phyloP scores from a whole-genome alignment of 108 stramenopile species.

The Skeletonema menzelii region DNA sequence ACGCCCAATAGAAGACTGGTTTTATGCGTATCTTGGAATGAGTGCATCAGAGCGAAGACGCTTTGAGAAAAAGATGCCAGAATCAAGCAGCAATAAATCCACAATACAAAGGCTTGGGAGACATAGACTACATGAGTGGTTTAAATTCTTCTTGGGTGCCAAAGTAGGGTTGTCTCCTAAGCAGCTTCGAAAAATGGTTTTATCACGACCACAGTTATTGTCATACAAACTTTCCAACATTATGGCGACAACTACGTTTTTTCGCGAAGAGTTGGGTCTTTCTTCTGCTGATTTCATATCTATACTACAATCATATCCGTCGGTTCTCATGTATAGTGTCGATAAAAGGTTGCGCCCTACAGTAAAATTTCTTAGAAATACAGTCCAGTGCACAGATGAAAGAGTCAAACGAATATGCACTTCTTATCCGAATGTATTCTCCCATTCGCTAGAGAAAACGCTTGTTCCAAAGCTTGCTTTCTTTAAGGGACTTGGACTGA shows the following conservation, averaged over 20 bases:
- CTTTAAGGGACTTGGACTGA: conserved; percentile 14
- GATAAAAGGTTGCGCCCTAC: conserved; percentile 33
- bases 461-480: conserved; percentile 32
- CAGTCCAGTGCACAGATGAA: conserved; percentile 6
- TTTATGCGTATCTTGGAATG: conserved; percentile 21
- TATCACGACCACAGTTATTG: conserved; percentile 18
- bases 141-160: conserved; percentile 21
- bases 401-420: not conserved
- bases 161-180: not conserved
- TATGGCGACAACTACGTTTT: conserved; percentile 18
- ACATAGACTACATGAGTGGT: conserved; percentile 25
- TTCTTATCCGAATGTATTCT: conserved; percentile 38
- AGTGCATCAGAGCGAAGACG: conserved; percentile 1
- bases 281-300: conserved; percentile 15
- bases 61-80: conserved; percentile 15
- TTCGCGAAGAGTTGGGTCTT: conserved; percentile 29
- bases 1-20: conserved; percentile 33
- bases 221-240: conserved; percentile 35
- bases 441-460: conserved; percentile 33
- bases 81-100: not conserved
- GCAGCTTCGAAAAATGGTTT: conserved; percentile 24
- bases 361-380: conserved; percentile 24
- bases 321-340: conserved; percentile 38
- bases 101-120: conserved; percentile 24
- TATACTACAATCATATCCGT: conserved; percentile 36